Conservation (phyloP, 208 protist species). For the Tritrichomonas foetus region DNA sequence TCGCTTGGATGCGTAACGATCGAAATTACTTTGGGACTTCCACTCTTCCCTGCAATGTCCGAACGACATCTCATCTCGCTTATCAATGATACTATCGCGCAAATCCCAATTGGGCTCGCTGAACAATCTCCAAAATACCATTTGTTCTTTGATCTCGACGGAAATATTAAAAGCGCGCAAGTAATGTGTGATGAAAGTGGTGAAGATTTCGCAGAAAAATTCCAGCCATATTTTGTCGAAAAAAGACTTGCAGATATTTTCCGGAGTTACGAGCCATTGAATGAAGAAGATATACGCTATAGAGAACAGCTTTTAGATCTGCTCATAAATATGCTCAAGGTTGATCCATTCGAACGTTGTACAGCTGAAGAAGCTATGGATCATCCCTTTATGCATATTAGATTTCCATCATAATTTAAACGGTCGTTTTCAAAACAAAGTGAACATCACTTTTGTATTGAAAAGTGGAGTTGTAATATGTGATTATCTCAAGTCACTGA, state of each 20-base stretch:
- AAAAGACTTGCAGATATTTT: not conserved
- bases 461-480: too few relatives aligned
- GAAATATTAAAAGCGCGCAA: not conserved
- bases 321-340: not conserved
- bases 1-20: slow-evolving; percentile 55
- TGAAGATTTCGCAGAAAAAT: not conserved
- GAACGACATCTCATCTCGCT: not conserved
- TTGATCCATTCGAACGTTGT: not conserved
- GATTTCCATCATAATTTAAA: too few relatives aligned
- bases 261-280: not conserved
- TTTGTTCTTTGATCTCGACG: not conserved
- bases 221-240: not conserved
- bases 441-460: too few relatives aligned
- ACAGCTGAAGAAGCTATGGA: not conserved
- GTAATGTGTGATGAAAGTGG: not conserved
- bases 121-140: not conserved
- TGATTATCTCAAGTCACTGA: too few relatives aligned
- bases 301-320: not conserved
- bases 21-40: slow-evolving; percentile 48
- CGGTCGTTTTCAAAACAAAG: too few relatives aligned
- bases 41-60: not conserved
- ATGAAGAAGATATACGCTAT: not conserved
- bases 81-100: not conserved
- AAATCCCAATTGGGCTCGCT: not conserved
- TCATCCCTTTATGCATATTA: not conserved